Base-by-base conservation (phyloP, 345 rosid species). In the Populus davidiana region DNA sequence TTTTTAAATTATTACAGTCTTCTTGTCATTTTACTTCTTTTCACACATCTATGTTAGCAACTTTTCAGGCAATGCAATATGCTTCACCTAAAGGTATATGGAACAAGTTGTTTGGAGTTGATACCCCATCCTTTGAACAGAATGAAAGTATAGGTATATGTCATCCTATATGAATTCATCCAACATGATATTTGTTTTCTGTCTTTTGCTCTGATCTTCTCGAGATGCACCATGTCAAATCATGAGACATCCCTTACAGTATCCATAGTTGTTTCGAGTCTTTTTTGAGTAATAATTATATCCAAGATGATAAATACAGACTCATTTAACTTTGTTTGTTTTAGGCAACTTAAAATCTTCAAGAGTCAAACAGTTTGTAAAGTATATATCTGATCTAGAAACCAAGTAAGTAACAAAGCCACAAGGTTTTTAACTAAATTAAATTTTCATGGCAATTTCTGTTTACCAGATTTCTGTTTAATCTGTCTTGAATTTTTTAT, bases 81-180 rank as follows among this genome's bases (percentile, higher is more conserved):
- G 88, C 91, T 78, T 93, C 98, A 59, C 97, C 95, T 17, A 89
- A 93, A 88, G 95, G 93, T 80, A 71, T 94, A 77, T 91, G 97
- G 98, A 93, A 94, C 79, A 29, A 86, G 78, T 76, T 91, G 77
- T 89, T 93, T 74, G 95, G 97, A 81, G 85, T 84, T 50, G 85
- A 77, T 62, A 84, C 54, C 75, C 92, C 93, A 39, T 86, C 86
- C 67, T 87, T 88, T 83, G 80, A 75, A 52, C 86, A 79, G 73
- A 80, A 72, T 74, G 87, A 83, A 75, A 93, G 93, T 91, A 80
- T 67, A 59, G 36, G 63, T 56, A n/a, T 44, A 65, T 81, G 14
- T 67, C 44, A 49, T 43, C 43, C 54, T 44, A 29, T 31, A 18
- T 29, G 27, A 35, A 25, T 62, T 76, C 20, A 13, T 23, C 61